Evolutionary conservation across 768 basidiomycete genomes (phyloP), one percentile per base, ranked within the genome.

Genomic region (Chlorophyllum brunneum): DNA sequence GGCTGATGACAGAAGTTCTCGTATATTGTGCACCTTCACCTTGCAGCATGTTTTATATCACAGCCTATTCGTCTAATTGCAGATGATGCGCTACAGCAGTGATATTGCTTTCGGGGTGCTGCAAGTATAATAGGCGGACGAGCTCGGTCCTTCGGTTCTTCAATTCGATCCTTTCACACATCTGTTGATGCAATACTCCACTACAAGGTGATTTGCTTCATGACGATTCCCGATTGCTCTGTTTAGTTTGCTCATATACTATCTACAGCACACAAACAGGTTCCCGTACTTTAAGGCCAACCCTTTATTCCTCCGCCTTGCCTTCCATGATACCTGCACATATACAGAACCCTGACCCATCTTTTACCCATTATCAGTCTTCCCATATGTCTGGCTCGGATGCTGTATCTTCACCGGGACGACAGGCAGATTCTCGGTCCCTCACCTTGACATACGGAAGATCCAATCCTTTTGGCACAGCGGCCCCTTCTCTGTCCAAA

Each of bases 31-130:
- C 29, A 31, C 39, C 29, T 49, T 27, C 18, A 30, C 18, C 37
- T 15, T 26, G 23, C 47, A 52, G 42, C 51, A 33, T 52, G 51
- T 20, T 22, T 24, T 18, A 37, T 13, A 44, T 40, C 48, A 49
- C 48, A 49, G 48, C 48, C 48, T 22, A 18, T 24, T 34, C 7
- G 7, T 5, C 27, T 36, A 24, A 24, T 26, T 26, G n/a, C 7
- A 41, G 16, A n/a, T n/a, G 4, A 26, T 30, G 38, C 16, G 20
- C 36, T 33, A 34, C 45, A 36, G 15, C 33, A 23, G 45, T 23
- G 18, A 30, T 42, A 24, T 27, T 26, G 13, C 23, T 42, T 42
- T n/a, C n/a, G n/a, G n/a, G n/a, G n/a, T n/a, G n/a, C n/a, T n/a
- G n/a, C n/a, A n/a, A n/a, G n/a, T n/a, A n/a, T n/a, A n/a, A n/a